Evolutionary conservation across 2,329 filamentous ascomycete genomes (phyloP), one percentile per base, ranked within the genome.

Genomic region (Nakataea oryzae): DNA sequence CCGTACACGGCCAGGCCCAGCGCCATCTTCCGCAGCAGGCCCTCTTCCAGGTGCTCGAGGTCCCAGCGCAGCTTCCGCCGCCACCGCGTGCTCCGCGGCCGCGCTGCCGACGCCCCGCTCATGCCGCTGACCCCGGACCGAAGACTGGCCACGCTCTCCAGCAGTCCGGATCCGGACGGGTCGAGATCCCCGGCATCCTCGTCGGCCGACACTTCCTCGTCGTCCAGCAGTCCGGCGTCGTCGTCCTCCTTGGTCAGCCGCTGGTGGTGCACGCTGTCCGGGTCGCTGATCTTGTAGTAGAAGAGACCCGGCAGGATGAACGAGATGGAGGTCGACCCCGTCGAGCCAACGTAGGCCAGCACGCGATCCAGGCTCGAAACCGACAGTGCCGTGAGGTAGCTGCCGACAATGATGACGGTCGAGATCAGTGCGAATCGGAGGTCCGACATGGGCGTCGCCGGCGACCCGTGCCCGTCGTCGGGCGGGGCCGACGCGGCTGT

Each of bases 221-320:
- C 66, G 5, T 70, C 72, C 0, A 72, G 74, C 17, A 60, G 62
- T 61, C 66, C 61, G 1, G 67, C 81, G 66, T 93, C 90, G 68
- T 97, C 95, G 67, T 97, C 91, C 70, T 95, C 92, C 73, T 97
- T 97, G 65, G 91, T 79, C 12, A 97, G 79, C 17, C 89, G 85
- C 72, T 96, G 93, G 69, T 97, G 92, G 65, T 93, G 86, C 30
- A 87, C 83, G 57, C 90, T 93, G 62, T 96, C 89, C 0, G 95
- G 95, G 28, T 91, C 86, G 14, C 91, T 96, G 64, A 99, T 97
- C 75, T 97, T 97, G 78, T 97, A 99, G 75, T 97, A 99, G 74
- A 99, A 99, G 4, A 99, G 76, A 0, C 95, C 95, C 0, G 95
- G 95, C 0, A 99, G 81, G 66, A 99, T 97, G 73, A 99, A 99